Conservation (phyloP, 1,284 basidiomycete species). For the Ustilago lituana region DNA sequence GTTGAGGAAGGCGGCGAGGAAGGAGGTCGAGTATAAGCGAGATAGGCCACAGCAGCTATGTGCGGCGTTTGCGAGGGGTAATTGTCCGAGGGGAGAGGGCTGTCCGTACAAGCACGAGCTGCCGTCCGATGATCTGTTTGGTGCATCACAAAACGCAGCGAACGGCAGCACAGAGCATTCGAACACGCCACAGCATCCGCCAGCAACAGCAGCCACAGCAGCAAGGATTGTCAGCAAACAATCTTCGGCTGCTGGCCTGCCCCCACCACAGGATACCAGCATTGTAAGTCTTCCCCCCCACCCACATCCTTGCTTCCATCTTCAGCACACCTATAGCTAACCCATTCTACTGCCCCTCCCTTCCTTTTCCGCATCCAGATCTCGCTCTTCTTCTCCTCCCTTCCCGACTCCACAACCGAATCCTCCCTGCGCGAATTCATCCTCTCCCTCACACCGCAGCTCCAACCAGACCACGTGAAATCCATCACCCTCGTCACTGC, state of each 20-base stretch:
- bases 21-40: slow-evolving; percentile 95
- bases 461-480: slow-evolving; percentile 73
- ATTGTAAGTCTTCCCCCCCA: too few species aligned
- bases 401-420: slow-evolving; percentile 80
- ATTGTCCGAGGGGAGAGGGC: slow-evolving; percentile 87
- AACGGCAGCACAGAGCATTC: slow-evolving; percentile 88
- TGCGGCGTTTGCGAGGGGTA: slow-evolving; percentile 94
- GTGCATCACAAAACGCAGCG: slow-evolving; percentile 66
- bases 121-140: slow-evolving; percentile 68
- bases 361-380: too few species aligned
- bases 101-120: slow-evolving; percentile 96
- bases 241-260: slow-evolving; percentile 81
- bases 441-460: slow-evolving; percentile 68
- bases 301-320: too few species aligned
- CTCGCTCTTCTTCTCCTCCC: slow-evolving; percentile 88
- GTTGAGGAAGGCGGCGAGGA: slow-evolving; percentile 89
- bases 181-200: slow-evolving; percentile 72
- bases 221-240: slow-evolving; percentile 85
- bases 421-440: slow-evolving; percentile 80
- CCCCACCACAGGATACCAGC: slow-evolving; percentile 84
- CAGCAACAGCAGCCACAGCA: slow-evolving; percentile 75
- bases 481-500: slow-evolving; percentile 42
- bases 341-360: too few species aligned
- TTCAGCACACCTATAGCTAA: too few species aligned
- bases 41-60: slow-evolving; percentile 88